These are phyloP conservation scores for Wickerhamiella dianesei DNA, from an alignment of 805 yeast genomes.

Conservation along the genomic window DNA sequence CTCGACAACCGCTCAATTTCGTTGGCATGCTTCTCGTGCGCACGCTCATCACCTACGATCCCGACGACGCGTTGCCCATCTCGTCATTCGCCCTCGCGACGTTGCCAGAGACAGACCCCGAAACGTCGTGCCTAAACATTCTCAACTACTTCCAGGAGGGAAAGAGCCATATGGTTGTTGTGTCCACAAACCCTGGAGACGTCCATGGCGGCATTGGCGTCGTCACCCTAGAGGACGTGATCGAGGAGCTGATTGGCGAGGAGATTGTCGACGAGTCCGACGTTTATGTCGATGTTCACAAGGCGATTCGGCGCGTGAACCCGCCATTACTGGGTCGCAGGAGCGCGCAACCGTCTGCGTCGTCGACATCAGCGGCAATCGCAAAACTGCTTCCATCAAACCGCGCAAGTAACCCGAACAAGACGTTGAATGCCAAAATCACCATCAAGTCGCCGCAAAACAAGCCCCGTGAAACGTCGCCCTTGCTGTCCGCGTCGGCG, in stretches of 20 bases:
- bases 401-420: conserved; percentile 54
- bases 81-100: conserved; percentile 92
- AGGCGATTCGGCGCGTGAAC: conserved; percentile 49
- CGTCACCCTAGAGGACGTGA: conserved; percentile 90
- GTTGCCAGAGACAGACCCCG: conserved; percentile 82
- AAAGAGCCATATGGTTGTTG: conserved; percentile 92
- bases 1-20: conserved; percentile 78
- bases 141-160: conserved; percentile 96
- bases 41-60: conserved; percentile 86
- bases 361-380: neutral
- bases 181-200: conserved; percentile 70
- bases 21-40: conserved; percentile 92
- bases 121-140: conserved; percentile 85
- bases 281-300: conserved; percentile 81
- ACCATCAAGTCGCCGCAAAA: conserved; percentile 37
- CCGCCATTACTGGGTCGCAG: conserved; percentile 24
- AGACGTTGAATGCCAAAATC: conserved; percentile 48
- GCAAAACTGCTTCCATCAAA: conserved; percentile 26
- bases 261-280: conserved; percentile 95
- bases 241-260: conserved; percentile 94
- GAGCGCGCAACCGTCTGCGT: conserved; percentile 4
- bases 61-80: conserved; percentile 88
- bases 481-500: neutral
- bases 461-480: neutral
- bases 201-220: conserved; percentile 81